These are phyloP conservation scores for Groenewaldozyma sp. DNA, from an alignment of 1,139 yeast genomes.

Conservation along the genomic window DNA sequence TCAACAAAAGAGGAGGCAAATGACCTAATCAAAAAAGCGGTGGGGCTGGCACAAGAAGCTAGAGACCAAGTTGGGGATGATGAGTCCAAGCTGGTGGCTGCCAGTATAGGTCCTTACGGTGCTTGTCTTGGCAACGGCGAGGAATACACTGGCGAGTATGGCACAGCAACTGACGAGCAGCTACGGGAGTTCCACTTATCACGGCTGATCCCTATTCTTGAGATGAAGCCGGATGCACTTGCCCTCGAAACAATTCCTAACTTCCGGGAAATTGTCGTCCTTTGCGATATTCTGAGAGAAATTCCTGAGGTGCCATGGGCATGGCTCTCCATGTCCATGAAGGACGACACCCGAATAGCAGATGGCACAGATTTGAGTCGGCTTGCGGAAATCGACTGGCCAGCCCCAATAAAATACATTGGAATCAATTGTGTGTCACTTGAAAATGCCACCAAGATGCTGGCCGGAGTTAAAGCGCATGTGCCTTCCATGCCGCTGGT, in stretches of 20 bases:
- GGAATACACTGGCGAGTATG: constrained; percentile 60
- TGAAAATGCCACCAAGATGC: constrained; percentile 21
- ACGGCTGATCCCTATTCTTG: constrained; percentile 36
- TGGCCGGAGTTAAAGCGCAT: constrained; percentile 14
- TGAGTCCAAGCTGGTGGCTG: constrained; percentile 33
- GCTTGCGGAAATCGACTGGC: constrained; percentile 7
- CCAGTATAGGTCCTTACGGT: constrained; percentile 69
- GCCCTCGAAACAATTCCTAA: constrained; percentile 62
- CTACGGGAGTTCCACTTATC: constrained; percentile 42
- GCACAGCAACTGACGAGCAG: constrained; percentile 23
- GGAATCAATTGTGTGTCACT: constrained; percentile 40
- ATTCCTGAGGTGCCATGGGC: constrained; percentile 6
- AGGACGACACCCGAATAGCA: constrained; percentile 29
- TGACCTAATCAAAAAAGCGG: constrained; percentile 26
- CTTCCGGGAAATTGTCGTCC: constrained; percentile 38
- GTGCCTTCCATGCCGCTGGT: constrained; percentile 28
- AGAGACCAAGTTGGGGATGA: constrained; percentile 8
- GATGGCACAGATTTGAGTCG: constrained; percentile 32
- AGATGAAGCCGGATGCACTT: constrained; percentile 41
- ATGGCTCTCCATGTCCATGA: constrained; percentile 34
- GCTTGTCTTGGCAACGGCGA: constrained; percentile 56
- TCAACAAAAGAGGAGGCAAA: constrained; percentile 24
- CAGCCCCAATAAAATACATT: constrained; percentile 10
- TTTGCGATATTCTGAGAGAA: constrained; percentile 24
- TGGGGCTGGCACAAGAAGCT: constrained; percentile 28